A percentile compares a stretch with the other conserved stretches of the same genome.
phyloP scores from a whole-genome alignment of 23 red algal species.

The Gracilariopsis chorda region DNA sequence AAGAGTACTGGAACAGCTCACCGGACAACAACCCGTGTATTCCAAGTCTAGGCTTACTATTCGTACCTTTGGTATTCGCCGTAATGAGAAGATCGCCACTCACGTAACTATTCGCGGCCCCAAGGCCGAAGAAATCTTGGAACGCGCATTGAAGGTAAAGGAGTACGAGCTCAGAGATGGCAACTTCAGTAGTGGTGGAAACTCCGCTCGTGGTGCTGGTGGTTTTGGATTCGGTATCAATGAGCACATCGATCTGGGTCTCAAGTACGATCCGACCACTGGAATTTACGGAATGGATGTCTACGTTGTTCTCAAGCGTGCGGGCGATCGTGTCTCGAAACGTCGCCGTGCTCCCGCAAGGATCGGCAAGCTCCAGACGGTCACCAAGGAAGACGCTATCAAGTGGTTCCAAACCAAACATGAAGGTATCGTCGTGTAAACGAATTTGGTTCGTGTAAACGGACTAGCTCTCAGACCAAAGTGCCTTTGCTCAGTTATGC shows the following conservation, averaged over 20 bases:
- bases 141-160: conserved; percentile 91
- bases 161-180: conserved; percentile 90
- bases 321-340: conserved; percentile 85
- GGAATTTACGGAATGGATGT: conserved; percentile 99
- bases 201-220: conserved; percentile 40
- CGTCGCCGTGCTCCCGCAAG: conserved; percentile 59
- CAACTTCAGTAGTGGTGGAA: conserved; percentile 79
- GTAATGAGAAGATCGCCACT: conserved; percentile 90
- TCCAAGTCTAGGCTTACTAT: conserved; percentile 91
- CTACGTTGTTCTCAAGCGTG: conserved; percentile 93
- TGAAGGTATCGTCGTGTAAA: conserved; percentile 85
- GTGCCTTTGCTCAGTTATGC: neutral
- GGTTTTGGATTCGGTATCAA: conserved; percentile 97
- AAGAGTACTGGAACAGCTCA: conserved; percentile 93
- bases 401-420: conserved; percentile 96
- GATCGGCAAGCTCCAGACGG: conserved; percentile 82
- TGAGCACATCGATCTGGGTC: conserved; percentile 96
- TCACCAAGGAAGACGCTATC: conserved; percentile 95
- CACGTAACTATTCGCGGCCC: conserved; percentile 95
- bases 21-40: conserved; percentile 84
- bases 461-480: neutral
- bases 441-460: neutral
- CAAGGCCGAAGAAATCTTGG: conserved; percentile 95
- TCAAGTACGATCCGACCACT: conserved; percentile 98
- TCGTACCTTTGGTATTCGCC: conserved; percentile 93